These are phyloP conservation scores for Sphaerulina populicola DNA, from an alignment of 2,329 filamentous ascomycete genomes.

Conservation along the genomic window DNA sequence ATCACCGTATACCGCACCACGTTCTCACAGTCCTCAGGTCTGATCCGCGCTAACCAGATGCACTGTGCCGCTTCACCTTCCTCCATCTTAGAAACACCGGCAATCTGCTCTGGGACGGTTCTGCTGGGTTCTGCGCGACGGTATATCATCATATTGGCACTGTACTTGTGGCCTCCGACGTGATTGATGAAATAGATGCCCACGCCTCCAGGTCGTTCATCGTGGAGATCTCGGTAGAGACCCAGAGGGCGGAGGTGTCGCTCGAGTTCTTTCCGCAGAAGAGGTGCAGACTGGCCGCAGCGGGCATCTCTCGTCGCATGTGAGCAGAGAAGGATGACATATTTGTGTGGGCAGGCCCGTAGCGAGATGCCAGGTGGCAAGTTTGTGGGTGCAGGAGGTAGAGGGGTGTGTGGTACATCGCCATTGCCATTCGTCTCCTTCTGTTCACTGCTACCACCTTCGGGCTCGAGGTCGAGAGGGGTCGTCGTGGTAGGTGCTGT, in stretches of 20 bases:
- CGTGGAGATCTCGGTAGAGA: slow-evolving; percentile 76
- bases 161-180: slow-evolving; percentile 93
- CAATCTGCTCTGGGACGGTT: slow-evolving; percentile 25
- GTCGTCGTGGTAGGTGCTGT: slow-evolving; percentile 64
- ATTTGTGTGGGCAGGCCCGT: slow-evolving; percentile 69
- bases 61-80: slow-evolving; percentile 62
- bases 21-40: slow-evolving; percentile 86
- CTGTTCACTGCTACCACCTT: slow-evolving; percentile 7
- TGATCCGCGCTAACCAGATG: slow-evolving; percentile 81
- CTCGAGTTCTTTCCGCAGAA: slow-evolving; percentile 82
- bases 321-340: slow-evolving; percentile 85
- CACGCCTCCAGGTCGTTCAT: slow-evolving; percentile 82
- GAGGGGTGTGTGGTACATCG: slow-evolving; percentile 11
- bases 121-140: slow-evolving; percentile 44
- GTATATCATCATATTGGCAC: slow-evolving; percentile 90
- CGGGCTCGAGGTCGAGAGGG: slow-evolving; percentile 40
- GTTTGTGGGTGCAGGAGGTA: slow-evolving; percentile 14
- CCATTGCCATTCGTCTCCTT: slow-evolving; percentile 2
- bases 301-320: slow-evolving; percentile 90
- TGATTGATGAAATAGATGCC: slow-evolving; percentile 96
- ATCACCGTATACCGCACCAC: slow-evolving; percentile 81
- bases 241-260: slow-evolving; percentile 77
- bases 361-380: slow-evolving; percentile 42
- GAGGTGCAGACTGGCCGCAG: slow-evolving; percentile 85
- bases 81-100: slow-evolving; percentile 35